Percentiles rank a stretch among this genome's conserved stretches.
Evolutionary conservation across 2,329 filamentous ascomycete genomes (phyloP).

Genomic region (Gyromitra esculenta): DNA sequence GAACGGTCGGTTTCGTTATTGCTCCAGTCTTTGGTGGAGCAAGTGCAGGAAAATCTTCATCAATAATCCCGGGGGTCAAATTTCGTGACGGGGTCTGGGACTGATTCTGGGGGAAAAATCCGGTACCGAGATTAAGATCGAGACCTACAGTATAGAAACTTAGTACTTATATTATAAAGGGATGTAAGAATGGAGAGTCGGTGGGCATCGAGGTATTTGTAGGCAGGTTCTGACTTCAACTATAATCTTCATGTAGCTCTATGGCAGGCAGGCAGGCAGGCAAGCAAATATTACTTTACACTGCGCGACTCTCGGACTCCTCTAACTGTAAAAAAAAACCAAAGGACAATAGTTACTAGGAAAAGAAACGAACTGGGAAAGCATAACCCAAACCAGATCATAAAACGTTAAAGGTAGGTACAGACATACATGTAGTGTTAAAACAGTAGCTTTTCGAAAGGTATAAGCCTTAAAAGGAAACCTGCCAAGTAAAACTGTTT

Average conservation of each 20-base stretch:
- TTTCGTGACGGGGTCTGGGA: slow-evolving; percentile 43
- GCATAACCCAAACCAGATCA: slow-evolving; percentile 17
- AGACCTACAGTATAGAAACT: slow-evolving; percentile 44
- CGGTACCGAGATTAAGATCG: slow-evolving; percentile 42
- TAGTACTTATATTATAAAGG: slow-evolving; percentile 43
- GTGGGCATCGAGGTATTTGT: slow-evolving; percentile 39
- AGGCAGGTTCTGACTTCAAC: slow-evolving; percentile 46
- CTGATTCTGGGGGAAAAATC: slow-evolving; percentile 37
- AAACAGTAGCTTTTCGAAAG: slow-evolving; percentile 28
- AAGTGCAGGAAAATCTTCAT: slow-evolving; percentile 53
- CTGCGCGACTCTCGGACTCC: slow-evolving; percentile 36
- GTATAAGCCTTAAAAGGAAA: slow-evolving; percentile 28
- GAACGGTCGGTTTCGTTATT: slow-evolving; percentile 30
- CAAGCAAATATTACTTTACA: slow-evolving; percentile 44
- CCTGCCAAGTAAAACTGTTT: slow-evolving; percentile 23
- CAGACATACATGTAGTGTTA: slow-evolving; percentile 48
- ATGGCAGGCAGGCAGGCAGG: slow-evolving; percentile 30
- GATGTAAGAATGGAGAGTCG: slow-evolving; percentile 31
- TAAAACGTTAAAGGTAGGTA: slow-evolving; percentile 47
- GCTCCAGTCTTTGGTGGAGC: slow-evolving; percentile 39
- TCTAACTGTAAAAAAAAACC: slow-evolving; percentile 46
- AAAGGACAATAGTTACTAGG: slow-evolving; percentile 37
- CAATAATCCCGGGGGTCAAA: slow-evolving; percentile 46
- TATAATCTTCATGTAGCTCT: slow-evolving; percentile 42
- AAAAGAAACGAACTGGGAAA: slow-evolving; percentile 18